Evolutionary conservation across 208 protist genomes (phyloP).

Genomic region (Leptomonas pyrrhocoris): DNA sequence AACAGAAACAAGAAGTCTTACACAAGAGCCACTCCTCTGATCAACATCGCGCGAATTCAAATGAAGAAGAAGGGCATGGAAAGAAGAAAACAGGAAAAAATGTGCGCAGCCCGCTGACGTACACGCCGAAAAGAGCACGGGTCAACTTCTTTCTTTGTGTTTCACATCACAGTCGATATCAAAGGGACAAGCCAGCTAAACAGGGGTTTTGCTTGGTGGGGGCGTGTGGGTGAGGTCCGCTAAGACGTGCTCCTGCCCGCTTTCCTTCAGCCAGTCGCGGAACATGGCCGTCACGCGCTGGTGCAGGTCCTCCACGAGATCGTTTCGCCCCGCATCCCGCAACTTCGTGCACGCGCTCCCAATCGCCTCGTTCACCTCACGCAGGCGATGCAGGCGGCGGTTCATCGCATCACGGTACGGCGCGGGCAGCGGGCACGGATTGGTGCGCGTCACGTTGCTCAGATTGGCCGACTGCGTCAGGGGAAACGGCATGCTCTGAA

Average conservation of each 20-base stretch:
- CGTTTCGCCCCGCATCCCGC: slow-evolving; percentile 66
- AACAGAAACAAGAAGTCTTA: too few relatives aligned
- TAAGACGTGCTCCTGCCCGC: slow-evolving; percentile 75
- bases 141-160: too few relatives aligned
- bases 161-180: too few relatives aligned
- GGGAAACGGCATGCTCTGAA: slow-evolving; percentile 79
- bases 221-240: slow-evolving; percentile 59
- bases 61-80: too few relatives aligned
- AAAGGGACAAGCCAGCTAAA: not conserved
- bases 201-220: slow-evolving; percentile 9
- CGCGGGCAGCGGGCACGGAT: slow-evolving; percentile 76
- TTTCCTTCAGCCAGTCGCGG: slow-evolving; percentile 84
- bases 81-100: too few relatives aligned
- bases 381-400: slow-evolving; percentile 68
- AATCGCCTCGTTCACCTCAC: slow-evolving; percentile 78
- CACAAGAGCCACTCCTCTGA: too few relatives aligned
- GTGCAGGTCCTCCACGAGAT: slow-evolving; percentile 76
- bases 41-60: too few relatives aligned
- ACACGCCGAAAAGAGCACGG: too few relatives aligned
- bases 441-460: slow-evolving; percentile 72
- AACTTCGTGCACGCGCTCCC: slow-evolving; percentile 62
- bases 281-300: slow-evolving; percentile 80
- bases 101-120: too few relatives aligned
- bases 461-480: slow-evolving; percentile 54
- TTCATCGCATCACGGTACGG: slow-evolving; percentile 74